These are phyloP conservation scores for Tuber microsphaerosporum DNA, from an alignment of 495 filamentous ascomycete species.

Conservation along the genomic window DNA sequence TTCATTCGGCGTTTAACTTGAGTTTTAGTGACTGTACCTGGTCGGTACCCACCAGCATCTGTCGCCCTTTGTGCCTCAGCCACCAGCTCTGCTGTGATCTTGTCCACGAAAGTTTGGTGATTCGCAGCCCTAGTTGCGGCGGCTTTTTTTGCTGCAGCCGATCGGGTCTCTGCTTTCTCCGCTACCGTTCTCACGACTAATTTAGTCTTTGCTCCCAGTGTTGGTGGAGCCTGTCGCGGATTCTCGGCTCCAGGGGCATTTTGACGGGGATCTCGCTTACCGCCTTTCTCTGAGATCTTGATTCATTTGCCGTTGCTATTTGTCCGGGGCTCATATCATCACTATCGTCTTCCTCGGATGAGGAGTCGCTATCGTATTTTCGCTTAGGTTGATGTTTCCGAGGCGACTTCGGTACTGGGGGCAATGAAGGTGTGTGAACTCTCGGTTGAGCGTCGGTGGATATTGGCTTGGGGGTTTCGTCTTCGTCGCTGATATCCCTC, in stretches of 20 bases:
- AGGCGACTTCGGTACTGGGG: neutral
- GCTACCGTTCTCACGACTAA: neutral
- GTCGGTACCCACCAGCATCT: neutral
- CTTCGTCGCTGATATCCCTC: neutral
- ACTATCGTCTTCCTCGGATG: neutral
- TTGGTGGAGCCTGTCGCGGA: neutral
- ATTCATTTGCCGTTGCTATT: neutral
- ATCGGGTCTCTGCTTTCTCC: neutral
- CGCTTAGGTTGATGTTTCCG: neutral
- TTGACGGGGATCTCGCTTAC: too few relatives aligned
- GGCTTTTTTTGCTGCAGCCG: neutral
- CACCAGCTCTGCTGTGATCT: neutral
- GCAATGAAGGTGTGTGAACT: neutral
- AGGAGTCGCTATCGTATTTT: neutral
- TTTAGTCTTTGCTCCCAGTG: neutral
- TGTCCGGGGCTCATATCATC: neutral
- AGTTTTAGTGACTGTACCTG: neutral
- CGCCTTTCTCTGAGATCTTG: neutral
- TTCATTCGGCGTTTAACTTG: neutral
- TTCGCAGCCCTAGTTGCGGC: neutral
- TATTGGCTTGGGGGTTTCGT: neutral
- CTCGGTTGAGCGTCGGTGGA: neutral
- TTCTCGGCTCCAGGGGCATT: rapidly evolving
- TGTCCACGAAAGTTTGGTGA: neutral
- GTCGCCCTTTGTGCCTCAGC: neutral